Percentiles rank a stretch among this genome's conserved stretches.
phyloP scores from a whole-genome alignment of 768 basidiomycete genomes.

The Hypholoma fasciculare region DNA sequence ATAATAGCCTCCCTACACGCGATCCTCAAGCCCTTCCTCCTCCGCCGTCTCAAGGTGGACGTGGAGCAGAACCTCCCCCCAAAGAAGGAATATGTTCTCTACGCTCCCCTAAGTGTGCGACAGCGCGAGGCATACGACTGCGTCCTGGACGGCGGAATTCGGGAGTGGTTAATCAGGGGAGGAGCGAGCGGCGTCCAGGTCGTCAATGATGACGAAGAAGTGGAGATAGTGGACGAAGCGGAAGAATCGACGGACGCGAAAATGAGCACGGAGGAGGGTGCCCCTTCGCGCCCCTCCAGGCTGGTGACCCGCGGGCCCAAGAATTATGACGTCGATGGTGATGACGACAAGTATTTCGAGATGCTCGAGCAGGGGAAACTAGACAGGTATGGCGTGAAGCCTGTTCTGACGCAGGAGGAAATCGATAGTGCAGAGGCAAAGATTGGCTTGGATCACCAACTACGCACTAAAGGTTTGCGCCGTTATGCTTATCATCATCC shows the following conservation, averaged over 20 bases:
- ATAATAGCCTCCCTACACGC: constrained; percentile 82
- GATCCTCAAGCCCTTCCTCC: constrained; percentile 93
- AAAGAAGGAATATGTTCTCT: constrained; percentile 93
- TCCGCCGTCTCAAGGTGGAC: constrained; percentile 89
- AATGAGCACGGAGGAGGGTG: constrained; percentile 24
- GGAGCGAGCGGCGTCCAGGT: constrained; percentile 26
- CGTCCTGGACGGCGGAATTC: constrained; percentile 69
- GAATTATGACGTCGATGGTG: constrained; percentile 56
- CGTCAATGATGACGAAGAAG: constrained; percentile 13
- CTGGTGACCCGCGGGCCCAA: constrained; percentile 36
- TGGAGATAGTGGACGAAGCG: constrained; percentile 21
- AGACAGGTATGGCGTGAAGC: constrained; percentile 34
- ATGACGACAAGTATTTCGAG: constrained; percentile 68
- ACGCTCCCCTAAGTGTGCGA: constrained; percentile 79
- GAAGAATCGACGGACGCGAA: constrained; percentile 5
- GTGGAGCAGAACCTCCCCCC: constrained; percentile 81
- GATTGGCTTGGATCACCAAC: constrained; percentile 56
- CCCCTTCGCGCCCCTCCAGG: constrained; percentile 25
- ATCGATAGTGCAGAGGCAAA: constrained; percentile 44
- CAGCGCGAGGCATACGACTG: constrained; percentile 88
- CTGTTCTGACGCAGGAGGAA: constrained; percentile 31
- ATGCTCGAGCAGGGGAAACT: constrained; percentile 53
- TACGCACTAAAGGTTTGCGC: constrained; percentile 58
- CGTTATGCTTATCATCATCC: neutral
- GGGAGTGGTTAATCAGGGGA: constrained; percentile 55